A percentile compares a stretch with the other conserved stretches of the same genome.
These are phyloP conservation scores for Penicillium coffeae DNA, from an alignment of 495 filamentous ascomycete species.

Conservation along the genomic window DNA sequence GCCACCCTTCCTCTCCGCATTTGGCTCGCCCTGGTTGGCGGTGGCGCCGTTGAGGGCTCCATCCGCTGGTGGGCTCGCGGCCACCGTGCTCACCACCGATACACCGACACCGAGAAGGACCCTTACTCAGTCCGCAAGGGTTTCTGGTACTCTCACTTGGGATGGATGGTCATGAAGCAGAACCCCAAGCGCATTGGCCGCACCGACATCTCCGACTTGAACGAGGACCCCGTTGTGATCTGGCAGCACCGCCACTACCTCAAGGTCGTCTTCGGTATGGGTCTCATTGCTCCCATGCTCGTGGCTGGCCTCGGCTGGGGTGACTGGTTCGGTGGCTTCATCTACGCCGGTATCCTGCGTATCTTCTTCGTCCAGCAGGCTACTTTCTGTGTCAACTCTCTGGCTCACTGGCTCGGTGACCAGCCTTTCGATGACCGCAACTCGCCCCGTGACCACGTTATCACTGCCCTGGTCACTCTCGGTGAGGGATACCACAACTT, in stretches of 20 bases:
- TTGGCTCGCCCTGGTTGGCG: slow-evolving; percentile 87
- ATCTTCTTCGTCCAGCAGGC: slow-evolving; percentile 99
- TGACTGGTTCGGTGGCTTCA: slow-evolving; percentile 86
- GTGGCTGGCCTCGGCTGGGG: slow-evolving; percentile 85
- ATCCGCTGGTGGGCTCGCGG: slow-evolving; percentile 97
- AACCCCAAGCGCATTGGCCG: slow-evolving; percentile 91
- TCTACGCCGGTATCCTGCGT: slow-evolving; percentile 92
- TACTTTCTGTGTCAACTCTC: slow-evolving; percentile 98
- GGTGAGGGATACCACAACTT: slow-evolving; percentile 99
- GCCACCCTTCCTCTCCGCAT: slow-evolving; percentile 84
- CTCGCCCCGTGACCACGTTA: slow-evolving; percentile 92
- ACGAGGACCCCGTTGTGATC: slow-evolving; percentile 88
- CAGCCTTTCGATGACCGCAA: slow-evolving; percentile 99
- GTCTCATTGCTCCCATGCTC: slow-evolving; percentile 75
- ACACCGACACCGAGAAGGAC: slow-evolving; percentile 98
- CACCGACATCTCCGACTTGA: slow-evolving; percentile 94
- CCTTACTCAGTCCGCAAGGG: slow-evolving; percentile 99
- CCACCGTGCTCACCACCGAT: slow-evolving; percentile 96
- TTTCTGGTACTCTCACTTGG: slow-evolving; percentile 91
- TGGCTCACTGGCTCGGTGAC: slow-evolving; percentile 98
- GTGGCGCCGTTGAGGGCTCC: slow-evolving; percentile 93
- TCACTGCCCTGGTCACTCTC: slow-evolving; percentile 92
- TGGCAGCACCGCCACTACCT: slow-evolving; percentile 96
- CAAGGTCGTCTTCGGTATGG: slow-evolving; percentile 84
- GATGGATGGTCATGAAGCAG: slow-evolving; percentile 93